phyloP scores from a whole-genome alignment of 1,284 basidiomycete species.

The Lentinula novae-zelandiae region DNA sequence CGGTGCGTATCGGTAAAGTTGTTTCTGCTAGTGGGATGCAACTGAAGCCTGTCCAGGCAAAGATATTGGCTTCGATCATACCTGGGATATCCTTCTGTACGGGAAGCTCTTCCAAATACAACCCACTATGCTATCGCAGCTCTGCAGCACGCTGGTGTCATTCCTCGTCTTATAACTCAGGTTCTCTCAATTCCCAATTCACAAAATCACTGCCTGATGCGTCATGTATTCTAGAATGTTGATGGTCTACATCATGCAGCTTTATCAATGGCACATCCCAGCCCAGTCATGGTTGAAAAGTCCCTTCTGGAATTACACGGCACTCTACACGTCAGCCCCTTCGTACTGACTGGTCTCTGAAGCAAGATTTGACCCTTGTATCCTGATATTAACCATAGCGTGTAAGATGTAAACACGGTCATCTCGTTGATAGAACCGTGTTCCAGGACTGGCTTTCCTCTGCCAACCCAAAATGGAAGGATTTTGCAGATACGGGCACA shows the following conservation, averaged over 20 bases:
- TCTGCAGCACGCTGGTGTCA: constrained; percentile 64
- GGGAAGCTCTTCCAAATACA: constrained; percentile 78
- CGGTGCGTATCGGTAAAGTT: constrained; percentile 38
- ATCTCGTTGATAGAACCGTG: constrained; percentile 58
- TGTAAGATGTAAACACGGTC: constrained; percentile 72
- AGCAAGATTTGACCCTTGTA: not conserved
- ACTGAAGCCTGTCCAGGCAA: constrained; percentile 42
- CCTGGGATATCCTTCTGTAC: constrained; percentile 78
- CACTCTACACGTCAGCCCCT: constrained; percentile 67
- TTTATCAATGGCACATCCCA: constrained; percentile 34
- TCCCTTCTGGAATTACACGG: constrained; percentile 86
- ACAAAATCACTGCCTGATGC: not conserved
- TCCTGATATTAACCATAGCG: constrained; percentile 35
- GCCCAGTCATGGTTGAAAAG: constrained; percentile 32
- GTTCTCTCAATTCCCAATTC: constrained; percentile 19
- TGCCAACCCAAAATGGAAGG: constrained; percentile 79
- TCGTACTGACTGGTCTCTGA: constrained; percentile 6
- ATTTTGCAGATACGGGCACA: constrained; percentile 61
- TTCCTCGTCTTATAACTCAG: constrained; percentile 78
- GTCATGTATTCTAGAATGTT: constrained; percentile 54
- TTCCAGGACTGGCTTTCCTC: constrained; percentile 75
- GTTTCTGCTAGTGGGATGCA: not conserved
- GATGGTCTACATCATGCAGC: constrained; percentile 88
- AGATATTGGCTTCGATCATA: constrained; percentile 88
- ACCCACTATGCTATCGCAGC: constrained; percentile 86